Evolutionary conservation across 768 basidiomycete species (phyloP).

Genomic region (Pisolithus marmoratus): DNA sequence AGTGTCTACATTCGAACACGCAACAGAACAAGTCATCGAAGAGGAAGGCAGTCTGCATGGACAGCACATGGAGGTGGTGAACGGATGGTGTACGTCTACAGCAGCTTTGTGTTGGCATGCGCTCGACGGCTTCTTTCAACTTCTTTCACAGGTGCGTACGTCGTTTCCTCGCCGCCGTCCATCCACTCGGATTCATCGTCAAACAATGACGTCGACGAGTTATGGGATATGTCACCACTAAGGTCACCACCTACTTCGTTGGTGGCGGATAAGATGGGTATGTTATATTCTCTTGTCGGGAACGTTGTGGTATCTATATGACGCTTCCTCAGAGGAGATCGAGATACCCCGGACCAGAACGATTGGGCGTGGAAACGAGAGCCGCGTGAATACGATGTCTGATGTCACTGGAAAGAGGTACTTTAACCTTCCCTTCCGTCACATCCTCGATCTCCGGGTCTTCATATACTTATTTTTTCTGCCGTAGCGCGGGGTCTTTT

Average conservation of each 20-base stretch:
- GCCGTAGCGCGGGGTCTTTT: constrained; percentile 26
- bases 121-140: not conserved
- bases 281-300: constrained; percentile 3
- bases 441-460: constrained; percentile 5
- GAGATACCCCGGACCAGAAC: constrained; percentile 48
- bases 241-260: constrained; percentile 36
- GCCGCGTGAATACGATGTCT: constrained; percentile 2
- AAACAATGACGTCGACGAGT: constrained; percentile 46
- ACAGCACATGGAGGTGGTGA: constrained; percentile 51
- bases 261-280: constrained; percentile 48
- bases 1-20: constrained; percentile 17
- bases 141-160: constrained; percentile 23
- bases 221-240: constrained; percentile 45
- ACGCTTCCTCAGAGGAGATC: constrained; percentile 38
- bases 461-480: constrained; percentile 20
- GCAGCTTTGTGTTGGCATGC: constrained; percentile 20
- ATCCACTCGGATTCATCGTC: constrained; percentile 29
- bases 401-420: not conserved
- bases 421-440: constrained; percentile 8
- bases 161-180: constrained; percentile 38
- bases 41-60: constrained; percentile 40
- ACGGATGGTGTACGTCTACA: constrained; percentile 57
- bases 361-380: constrained; percentile 32
- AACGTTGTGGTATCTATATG: not conserved
- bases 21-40: constrained; percentile 24